phyloP scores from a whole-genome alignment of 148 eudicot species.

The Chenopodium suecicum region DNA sequence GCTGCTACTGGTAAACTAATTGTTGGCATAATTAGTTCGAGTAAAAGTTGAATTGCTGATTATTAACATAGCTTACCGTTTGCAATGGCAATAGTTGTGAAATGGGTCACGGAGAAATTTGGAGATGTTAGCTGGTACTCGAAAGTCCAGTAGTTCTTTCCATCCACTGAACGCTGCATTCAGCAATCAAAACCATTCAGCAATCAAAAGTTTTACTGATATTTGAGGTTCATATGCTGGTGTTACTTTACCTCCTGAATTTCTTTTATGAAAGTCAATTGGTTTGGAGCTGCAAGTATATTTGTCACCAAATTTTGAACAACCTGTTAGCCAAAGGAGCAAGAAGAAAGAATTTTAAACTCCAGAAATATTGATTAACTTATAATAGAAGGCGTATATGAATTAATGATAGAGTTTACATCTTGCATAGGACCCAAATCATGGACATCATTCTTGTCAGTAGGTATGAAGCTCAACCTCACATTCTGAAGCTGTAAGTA shows the following conservation, averaged over 20 bases:
- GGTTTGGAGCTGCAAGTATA: conserved; percentile 78
- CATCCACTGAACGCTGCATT: conserved; percentile 61
- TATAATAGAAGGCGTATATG: background rate
- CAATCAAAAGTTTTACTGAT: background rate
- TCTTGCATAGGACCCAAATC: conserved; percentile 76
- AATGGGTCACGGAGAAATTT: conserved; percentile 69
- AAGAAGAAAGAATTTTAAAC: background rate
- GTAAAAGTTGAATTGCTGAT: no score
- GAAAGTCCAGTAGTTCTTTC: conserved; percentile 75
- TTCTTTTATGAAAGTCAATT: conserved; percentile 44
- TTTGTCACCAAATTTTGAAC: conserved; percentile 46
- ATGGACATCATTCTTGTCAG: conserved; percentile 71
- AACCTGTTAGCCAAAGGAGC: conserved; percentile 40
- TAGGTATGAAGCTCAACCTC: conserved; percentile 82
- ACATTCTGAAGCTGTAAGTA: conserved; percentile 75
- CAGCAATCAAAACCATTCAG: background rate
- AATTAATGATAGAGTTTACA: conserved; percentile 28
- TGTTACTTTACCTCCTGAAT: conserved; percentile 68
- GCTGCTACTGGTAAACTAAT: background rate
- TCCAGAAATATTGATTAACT: background rate
- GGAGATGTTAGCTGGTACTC: conserved; percentile 72
- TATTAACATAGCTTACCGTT: conserved; percentile 51
- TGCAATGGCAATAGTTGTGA: conserved; percentile 81
- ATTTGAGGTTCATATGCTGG: background rate
- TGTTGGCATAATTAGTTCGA: no score